These are phyloP conservation scores for Ophiocordyceps camponoti-rufipedis DNA, from an alignment of 2,329 filamentous ascomycete genomes.

Conservation along the genomic window DNA sequence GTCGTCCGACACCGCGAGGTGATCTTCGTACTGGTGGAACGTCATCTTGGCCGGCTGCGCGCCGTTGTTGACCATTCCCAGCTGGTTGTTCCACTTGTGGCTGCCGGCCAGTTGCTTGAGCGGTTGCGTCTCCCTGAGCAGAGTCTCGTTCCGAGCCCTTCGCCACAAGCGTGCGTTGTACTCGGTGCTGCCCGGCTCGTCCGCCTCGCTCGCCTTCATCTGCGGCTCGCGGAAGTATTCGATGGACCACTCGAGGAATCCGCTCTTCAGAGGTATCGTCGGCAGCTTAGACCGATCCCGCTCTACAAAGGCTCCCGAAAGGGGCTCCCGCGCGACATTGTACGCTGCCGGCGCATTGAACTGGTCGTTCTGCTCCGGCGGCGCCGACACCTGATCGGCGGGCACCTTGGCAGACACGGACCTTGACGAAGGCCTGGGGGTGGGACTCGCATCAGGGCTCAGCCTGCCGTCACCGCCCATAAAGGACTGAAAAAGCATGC, in stretches of 20 bases:
- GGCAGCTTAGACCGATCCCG: constrained; percentile 41
- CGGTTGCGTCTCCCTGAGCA: constrained; percentile 82
- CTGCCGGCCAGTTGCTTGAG: constrained; percentile 76
- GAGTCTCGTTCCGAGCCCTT: constrained; percentile 78
- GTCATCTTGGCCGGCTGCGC: constrained; percentile 84
- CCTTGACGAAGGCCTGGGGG: constrained; percentile 8
- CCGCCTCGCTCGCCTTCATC: constrained; percentile 90
- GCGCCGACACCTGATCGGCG: constrained; percentile 25
- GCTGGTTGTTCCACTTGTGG: constrained; percentile 71
- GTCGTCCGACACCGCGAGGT: constrained; percentile 84
- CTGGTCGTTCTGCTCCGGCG: constrained; percentile 60
- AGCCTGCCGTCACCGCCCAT: constrained; percentile 29
- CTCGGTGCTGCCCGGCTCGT: constrained; percentile 88
- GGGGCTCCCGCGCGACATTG: constrained; percentile 56
- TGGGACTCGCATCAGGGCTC: constrained; percentile 13
- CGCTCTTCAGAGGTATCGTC: constrained; percentile 58
- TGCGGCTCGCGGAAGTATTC: constrained; percentile 97
- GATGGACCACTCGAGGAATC: constrained; percentile 87
- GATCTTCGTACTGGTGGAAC: constrained; percentile 95
- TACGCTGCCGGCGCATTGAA: constrained; percentile 51
- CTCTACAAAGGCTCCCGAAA: constrained; percentile 56
- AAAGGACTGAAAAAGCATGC: constrained; percentile 41
- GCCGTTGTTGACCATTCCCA: constrained; percentile 72
- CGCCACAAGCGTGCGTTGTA: constrained; percentile 94
- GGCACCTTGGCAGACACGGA: constrained; percentile 18